These are phyloP conservation scores for sunflower (Helianthus annuus) DNA, from an alignment of 129 eudicot species.

Conservation along the genomic window DNA sequence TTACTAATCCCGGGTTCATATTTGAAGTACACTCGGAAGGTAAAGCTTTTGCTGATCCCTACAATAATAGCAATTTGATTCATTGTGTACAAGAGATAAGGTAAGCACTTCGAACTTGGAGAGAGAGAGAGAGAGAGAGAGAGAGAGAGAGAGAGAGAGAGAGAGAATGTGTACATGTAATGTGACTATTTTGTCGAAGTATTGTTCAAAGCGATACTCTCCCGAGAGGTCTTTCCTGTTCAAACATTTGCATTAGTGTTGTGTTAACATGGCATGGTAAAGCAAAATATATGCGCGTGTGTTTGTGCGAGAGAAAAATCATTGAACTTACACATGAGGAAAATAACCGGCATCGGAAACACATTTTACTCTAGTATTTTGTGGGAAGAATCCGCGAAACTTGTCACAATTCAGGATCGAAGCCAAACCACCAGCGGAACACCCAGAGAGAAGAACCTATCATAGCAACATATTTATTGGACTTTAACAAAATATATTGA, in stretches of 20 bases:
- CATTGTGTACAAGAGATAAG: neutral
- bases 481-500: neutral
- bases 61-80: conserved; percentile 13
- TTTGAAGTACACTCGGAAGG: conserved; percentile 42
- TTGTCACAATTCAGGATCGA: conserved; percentile 39
- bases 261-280: neutral
- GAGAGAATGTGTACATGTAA: conserved; percentile 32
- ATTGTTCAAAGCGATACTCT: conserved; percentile 25
- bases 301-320: neutral
- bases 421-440: conserved; percentile 47
- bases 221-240: conserved; percentile 37
- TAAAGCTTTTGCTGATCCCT: conserved; percentile 42
- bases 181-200: conserved; percentile 27
- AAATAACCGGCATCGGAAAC: conserved; percentile 46
- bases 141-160: neutral
- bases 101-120: neutral
- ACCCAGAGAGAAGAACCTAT: conserved; percentile 40
- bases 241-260: neutral
- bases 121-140: neutral
- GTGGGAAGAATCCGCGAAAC: conserved; percentile 22
- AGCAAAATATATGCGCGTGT: neutral
- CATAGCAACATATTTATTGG: neutral
- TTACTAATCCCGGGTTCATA: conserved; percentile 45
- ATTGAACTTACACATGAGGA: conserved; percentile 34
- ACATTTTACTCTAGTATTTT: conserved; percentile 38